Evolutionary conservation across 2,329 filamentous ascomycete genomes (phyloP), one percentile per base, ranked within the genome.

Genomic region (Chlorencoelia australis): DNA sequence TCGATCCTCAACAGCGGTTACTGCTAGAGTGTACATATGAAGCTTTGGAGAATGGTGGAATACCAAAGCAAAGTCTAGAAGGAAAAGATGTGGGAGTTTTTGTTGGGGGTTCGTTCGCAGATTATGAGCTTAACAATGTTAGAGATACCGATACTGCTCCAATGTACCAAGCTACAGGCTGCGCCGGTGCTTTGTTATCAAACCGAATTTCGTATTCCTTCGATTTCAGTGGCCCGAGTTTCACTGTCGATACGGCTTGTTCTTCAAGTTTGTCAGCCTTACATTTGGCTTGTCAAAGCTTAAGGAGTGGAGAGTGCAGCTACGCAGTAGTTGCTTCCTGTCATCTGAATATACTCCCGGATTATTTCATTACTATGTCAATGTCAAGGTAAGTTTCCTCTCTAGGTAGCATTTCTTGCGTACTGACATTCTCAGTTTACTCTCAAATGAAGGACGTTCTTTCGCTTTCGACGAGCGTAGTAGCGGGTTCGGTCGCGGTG

Each of bases 401-500:
- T 69, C 64, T 41, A 66, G 66, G 3, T 76, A n/a, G n/a, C n/a
- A 73, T 43, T 73, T 78, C 41, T 48, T 60, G 15, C 60, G 65
- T 2, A 75, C 35, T 35, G 13, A 35, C 17, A 25, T 18, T 16
- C 18, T 14, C n/a, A 43, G 40, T 11, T 27, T 47, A 1, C 41
- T 46, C 27, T 45, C 41, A 2, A 33, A 43, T 13, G 39, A 44
- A 24, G 43, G 47, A 14, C 44, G 39, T 25, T 49, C 41, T 62
- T 45, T 67, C 65, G 4, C 78, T 71, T 48, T 75, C 77, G 46
- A 51, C 61, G n/a, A 62, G 64, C 3, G 43, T 7, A 77, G 73
- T 13, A 70, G 73, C 40, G 79, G 78, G 1, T 82, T 81, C 48
- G 75, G 69, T 0, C 64, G 76, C 20, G 77, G 75, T 1, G 78